Evolutionary conservation across 257 asterid genomes (phyloP), one percentile per base, ranked within the genome.

Genomic region (Catharanthus roseus): DNA sequence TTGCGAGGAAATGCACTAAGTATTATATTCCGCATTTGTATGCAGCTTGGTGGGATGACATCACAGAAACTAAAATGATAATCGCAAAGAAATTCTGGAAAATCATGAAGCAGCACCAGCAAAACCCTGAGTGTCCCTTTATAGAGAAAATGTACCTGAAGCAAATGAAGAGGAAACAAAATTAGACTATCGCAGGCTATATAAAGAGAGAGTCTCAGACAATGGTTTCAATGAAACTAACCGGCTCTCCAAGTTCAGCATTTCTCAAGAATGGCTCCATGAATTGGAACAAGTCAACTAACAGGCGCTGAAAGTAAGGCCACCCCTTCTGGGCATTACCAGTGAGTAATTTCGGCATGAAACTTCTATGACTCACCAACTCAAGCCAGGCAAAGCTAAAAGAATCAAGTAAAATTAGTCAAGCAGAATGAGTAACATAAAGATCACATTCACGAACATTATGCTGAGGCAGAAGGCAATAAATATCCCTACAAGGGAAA

Each of bases 1-100:
- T 90, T 91, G 77, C 97, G 98, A 78, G 99, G 99, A 82, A 91
- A 95, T 47, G 99, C 99, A 82, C 96, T 89, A 31, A 95, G 96
- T 70, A 95, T 86, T 66, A 95, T 89, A 78, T 92, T 95, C 55
- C 99, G 87, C 98, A 91, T 89, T 77, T 91, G 98, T 80, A 91
- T 87, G 88, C 99, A 95, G 77, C 96, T 89, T 53, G 99, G 93
- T 26, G 99, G 99, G 61, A 95, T 95, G 74, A 95, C 97, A 80
- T 95, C 99, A 85, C 99, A 95, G 83, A 95, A 91, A 82, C 98
- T 95, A 86, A 95, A 91, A 85, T 95, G 99, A 82, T 91, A 89
- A 84, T 95, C 97, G 57, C 98, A 95, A 67, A 95, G 99, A 70
- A 95, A 95, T 80, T 95, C 99, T 1, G 98, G 99, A 65, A 89